Conservation (phyloP, 208 protist genomes). For the Trypanosoma congolense region DNA sequence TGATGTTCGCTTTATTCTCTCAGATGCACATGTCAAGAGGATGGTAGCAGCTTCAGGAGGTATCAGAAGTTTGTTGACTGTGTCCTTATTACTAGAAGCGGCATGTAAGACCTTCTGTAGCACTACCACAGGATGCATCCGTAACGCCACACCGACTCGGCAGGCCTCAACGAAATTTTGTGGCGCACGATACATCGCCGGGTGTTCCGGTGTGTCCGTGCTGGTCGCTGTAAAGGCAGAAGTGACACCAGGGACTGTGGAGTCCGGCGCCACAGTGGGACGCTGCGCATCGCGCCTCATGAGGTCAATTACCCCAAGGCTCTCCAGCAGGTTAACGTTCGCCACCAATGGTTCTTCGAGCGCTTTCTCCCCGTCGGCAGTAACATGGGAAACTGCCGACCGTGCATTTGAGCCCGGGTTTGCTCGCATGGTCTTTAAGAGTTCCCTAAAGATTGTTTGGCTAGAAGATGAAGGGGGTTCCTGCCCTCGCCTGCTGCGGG, state of each 20-base stretch:
- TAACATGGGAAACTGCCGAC: too few relatives aligned
- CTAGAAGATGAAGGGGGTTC: too few relatives aligned
- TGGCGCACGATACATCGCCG: not conserved
- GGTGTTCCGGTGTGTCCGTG: too few relatives aligned
- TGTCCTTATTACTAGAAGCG: not conserved
- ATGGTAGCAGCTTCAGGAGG: slow-evolving; percentile 4
- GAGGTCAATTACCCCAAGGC: slow-evolving; percentile 21
- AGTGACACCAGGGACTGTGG: not conserved
- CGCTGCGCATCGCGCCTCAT: not conserved
- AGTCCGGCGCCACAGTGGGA: not conserved
- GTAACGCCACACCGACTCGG: slow-evolving; percentile 10
- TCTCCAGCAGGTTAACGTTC: slow-evolving; percentile 9
- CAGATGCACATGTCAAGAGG: slow-evolving; percentile 3
- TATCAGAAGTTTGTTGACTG: not conserved
- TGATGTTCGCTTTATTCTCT: slow-evolving; percentile 3
- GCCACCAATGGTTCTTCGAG: slow-evolving; percentile 11
- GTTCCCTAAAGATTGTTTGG: slow-evolving; percentile 7
- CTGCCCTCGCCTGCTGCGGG: too few relatives aligned
- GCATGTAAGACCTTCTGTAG: slow-evolving; percentile 7
- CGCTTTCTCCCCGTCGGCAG: not conserved
- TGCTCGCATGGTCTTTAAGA: slow-evolving; percentile 4
- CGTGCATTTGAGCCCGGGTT: not conserved
- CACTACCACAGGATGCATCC: slow-evolving; percentile 8
- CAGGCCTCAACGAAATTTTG: slow-evolving; percentile 15
- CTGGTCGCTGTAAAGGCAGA: not conserved